Evolutionary conservation across 345 rosid genomes (phyloP).

Genomic region (Hibiscus trionum): DNA sequence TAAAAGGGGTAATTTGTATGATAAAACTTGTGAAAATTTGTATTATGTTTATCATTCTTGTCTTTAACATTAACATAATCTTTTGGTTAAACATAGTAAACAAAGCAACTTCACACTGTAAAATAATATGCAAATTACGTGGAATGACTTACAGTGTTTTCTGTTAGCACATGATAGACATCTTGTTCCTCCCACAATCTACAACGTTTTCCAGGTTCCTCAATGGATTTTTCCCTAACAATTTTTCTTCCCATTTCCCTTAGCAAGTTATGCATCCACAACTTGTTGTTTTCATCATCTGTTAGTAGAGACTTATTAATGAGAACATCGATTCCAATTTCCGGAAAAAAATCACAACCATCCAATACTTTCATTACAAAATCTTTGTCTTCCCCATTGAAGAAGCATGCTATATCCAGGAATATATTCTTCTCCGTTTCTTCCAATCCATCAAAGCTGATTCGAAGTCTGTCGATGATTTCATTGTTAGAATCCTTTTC

Average conservation of each 20-base stretch:
- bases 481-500: no score
- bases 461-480: no score
- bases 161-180: conserved; percentile 16
- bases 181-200: conserved; percentile 25
- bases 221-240: conserved; percentile 5
- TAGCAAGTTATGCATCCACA: conserved; percentile 70
- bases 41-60: no score
- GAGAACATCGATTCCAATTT: no score
- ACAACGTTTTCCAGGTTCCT: conserved; percentile 15
- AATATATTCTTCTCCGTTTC: no score
- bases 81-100: not conserved
- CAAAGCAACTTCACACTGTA: not conserved
- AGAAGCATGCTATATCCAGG: no score
- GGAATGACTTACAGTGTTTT: conserved; percentile 13
- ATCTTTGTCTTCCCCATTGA: no score
- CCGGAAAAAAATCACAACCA: no score
- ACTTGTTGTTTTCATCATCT: not conserved
- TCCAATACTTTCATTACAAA: no score
- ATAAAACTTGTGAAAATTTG: no score
- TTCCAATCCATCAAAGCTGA: conserved; percentile 21
- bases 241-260: conserved; percentile 66
- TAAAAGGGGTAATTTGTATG: no score
- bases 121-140: not conserved
- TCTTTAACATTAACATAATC: not conserved
- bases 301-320: conserved; percentile 25